Conservation (phyloP, 306 rosid species). For the Betula pendula region DNA sequence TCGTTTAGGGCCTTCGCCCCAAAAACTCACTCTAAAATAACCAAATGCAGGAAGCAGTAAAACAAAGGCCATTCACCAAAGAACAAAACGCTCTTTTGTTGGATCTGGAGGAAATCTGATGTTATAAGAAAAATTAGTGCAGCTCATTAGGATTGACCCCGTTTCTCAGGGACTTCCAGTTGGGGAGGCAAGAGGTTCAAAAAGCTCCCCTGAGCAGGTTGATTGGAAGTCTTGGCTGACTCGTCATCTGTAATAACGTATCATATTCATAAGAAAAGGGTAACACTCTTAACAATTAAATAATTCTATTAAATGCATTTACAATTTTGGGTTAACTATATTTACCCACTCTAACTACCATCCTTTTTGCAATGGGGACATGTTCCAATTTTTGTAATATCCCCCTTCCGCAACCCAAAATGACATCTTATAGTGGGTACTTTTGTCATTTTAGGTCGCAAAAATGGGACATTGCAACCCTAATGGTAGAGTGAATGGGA, state of each 20-base stretch:
- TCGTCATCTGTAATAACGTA: slow-evolving; percentile 66
- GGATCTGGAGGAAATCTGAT: slow-evolving; percentile 36
- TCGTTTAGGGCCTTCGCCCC: slow-evolving; percentile 47
- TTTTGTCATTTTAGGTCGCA: no score
- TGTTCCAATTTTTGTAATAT: no score
- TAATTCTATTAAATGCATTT: not conserved
- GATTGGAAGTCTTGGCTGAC: slow-evolving; percentile 47
- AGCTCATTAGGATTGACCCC: slow-evolving; percentile 44
- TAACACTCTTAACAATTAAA: not conserved
- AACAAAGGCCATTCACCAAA: slow-evolving; percentile 39
- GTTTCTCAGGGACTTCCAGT: slow-evolving; percentile 72
- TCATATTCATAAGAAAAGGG: not conserved
- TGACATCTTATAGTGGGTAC: no score
- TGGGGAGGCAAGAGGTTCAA: slow-evolving; percentile 72
- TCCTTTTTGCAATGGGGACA: no score
- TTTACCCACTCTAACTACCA: no score
- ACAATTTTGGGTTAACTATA: no score
- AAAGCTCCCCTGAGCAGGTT: slow-evolving; percentile 83
- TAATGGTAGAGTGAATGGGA: no score
- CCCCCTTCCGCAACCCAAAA: no score
- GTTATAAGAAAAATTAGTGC: slow-evolving; percentile 37
- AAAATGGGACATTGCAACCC: no score
- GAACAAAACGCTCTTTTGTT: slow-evolving; percentile 23
- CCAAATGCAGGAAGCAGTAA: slow-evolving; percentile 41
- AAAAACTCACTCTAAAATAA: slow-evolving; percentile 40